These are phyloP conservation scores for Fusarium papillatum DNA, from an alignment of 2,329 filamentous ascomycete species.

Conservation along the genomic window DNA sequence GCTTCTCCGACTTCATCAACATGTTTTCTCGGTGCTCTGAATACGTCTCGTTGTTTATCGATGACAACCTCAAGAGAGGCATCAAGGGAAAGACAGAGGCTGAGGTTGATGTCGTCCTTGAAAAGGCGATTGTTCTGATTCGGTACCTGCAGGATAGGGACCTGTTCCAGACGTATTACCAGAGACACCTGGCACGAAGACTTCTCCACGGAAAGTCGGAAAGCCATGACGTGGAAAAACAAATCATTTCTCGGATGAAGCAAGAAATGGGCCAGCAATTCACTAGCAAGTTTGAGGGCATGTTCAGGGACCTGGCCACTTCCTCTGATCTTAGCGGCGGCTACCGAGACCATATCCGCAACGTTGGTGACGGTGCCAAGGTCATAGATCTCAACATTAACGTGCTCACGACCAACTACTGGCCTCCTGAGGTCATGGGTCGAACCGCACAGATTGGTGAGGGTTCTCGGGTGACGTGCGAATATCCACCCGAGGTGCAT, in stretches of 20 bases:
- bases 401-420: constrained; percentile 93
- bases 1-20: constrained; percentile 95
- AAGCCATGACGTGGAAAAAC: constrained; percentile 92
- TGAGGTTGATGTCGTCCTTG: constrained; percentile 86
- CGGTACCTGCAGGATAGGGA: constrained; percentile 94
- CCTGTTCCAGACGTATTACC: constrained; percentile 97
- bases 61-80: constrained; percentile 94
- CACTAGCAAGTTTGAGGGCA: constrained; percentile 92
- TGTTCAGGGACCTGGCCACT: constrained; percentile 96
- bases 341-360: constrained; percentile 78
- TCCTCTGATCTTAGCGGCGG: constrained; percentile 85
- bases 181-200: constrained; percentile 92
- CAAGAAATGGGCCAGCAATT: constrained; percentile 95
- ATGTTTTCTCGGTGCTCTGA: constrained; percentile 88
- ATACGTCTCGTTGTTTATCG: constrained; percentile 95
- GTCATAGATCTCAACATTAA: constrained; percentile 85
- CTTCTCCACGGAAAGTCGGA: constrained; percentile 91
- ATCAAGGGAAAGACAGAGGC: constrained; percentile 93
- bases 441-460: constrained; percentile 65
- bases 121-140: constrained; percentile 90
- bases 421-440: constrained; percentile 92
- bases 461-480: constrained; percentile 64
- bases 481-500: constrained; percentile 82
- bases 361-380: constrained; percentile 60
- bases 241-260: constrained; percentile 98